Evolutionary conservation across 2,329 filamentous ascomycete species (phyloP).

Genomic region (Aspergillus sp.): DNA sequence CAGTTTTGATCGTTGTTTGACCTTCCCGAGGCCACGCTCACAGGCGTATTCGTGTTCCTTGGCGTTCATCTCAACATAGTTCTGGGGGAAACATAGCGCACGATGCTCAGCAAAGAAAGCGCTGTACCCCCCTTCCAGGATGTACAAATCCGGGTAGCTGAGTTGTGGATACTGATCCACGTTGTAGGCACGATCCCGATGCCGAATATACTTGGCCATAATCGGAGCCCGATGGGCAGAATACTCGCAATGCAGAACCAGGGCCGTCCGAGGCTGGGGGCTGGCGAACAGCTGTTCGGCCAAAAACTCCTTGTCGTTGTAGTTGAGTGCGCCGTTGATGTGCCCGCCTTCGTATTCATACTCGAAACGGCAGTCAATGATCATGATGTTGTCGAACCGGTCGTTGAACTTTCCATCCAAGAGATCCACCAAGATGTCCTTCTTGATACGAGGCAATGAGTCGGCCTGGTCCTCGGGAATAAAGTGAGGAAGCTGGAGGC

Average conservation of each 20-base stretch:
- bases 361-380: slow-evolving; percentile 97
- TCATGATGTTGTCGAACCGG: slow-evolving; percentile 74
- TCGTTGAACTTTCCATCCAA: slow-evolving; percentile 80
- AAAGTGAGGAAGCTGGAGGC: slow-evolving; percentile 79
- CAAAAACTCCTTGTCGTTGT: slow-evolving; percentile 91
- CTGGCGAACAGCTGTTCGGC: slow-evolving; percentile 74
- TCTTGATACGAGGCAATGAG: slow-evolving; percentile 81
- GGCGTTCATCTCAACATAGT: slow-evolving; percentile 95
- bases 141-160: slow-evolving; percentile 96
- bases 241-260: slow-evolving; percentile 98
- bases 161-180: slow-evolving; percentile 81
- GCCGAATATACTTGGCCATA: slow-evolving; percentile 91
- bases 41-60: slow-evolving; percentile 90
- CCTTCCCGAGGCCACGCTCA: slow-evolving; percentile 89
- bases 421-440: slow-evolving; percentile 78
- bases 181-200: slow-evolving; percentile 83
- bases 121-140: slow-evolving; percentile 94
- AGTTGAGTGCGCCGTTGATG: slow-evolving; percentile 90
- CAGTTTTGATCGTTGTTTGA: slow-evolving; percentile 84
- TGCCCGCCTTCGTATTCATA: slow-evolving; percentile 98
- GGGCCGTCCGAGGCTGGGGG: slow-evolving; percentile 68
- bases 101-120: slow-evolving; percentile 81
- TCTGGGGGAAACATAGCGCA: slow-evolving; percentile 82
- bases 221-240: slow-evolving; percentile 93
- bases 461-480: slow-evolving; percentile 76